Percentiles rank a stretch among this genome's conserved stretches.
Evolutionary conservation across 768 basidiomycete genomes (phyloP).

Genomic region (Paxillus involutus): DNA sequence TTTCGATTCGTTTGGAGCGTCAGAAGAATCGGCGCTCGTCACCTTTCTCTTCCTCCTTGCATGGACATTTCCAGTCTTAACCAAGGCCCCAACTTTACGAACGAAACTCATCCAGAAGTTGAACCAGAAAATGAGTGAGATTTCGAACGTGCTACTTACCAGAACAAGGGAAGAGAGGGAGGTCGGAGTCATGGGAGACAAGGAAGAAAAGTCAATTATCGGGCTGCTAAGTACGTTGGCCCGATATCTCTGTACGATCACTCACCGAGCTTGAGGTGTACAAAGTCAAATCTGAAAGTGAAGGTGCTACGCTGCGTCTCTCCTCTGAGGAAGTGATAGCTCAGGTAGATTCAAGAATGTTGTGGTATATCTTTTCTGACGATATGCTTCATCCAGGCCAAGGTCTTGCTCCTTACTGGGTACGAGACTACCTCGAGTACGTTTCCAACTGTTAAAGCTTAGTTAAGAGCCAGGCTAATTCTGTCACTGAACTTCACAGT

Average conservation of each 20-base stretch:
- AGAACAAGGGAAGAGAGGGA: conserved; percentile 34
- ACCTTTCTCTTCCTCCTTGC: conserved; percentile 25
- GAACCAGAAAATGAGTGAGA: conserved; percentile 30
- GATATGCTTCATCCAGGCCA: background rate
- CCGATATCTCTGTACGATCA: too few relatives aligned
- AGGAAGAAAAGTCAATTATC: conserved; percentile 37
- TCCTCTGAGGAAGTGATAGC: conserved; percentile 41
- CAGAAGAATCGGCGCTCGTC: too few relatives aligned
- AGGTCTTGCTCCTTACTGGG: conserved; percentile 28
- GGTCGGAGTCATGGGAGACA: conserved; percentile 23
- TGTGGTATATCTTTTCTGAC: too few relatives aligned
- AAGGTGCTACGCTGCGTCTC: conserved; percentile 30
- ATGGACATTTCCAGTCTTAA: conserved; percentile 28
- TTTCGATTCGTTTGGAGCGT: conserved; percentile 21
- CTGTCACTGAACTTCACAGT: background rate
- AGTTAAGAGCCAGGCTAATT: background rate
- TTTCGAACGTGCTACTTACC: conserved; percentile 33
- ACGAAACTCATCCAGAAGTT: conserved; percentile 23
- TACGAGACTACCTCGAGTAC: conserved; percentile 50
- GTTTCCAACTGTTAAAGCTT: background rate
- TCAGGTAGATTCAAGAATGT: conserved; percentile 18
- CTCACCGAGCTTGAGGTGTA: background rate
- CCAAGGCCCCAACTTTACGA: conserved; percentile 31
- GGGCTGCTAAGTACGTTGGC: conserved; percentile 32
- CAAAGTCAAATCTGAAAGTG: conserved; percentile 39